Evolutionary conservation across 2,329 filamentous ascomycete genomes (phyloP).

Genomic region (Stylonectria norvegica): DNA sequence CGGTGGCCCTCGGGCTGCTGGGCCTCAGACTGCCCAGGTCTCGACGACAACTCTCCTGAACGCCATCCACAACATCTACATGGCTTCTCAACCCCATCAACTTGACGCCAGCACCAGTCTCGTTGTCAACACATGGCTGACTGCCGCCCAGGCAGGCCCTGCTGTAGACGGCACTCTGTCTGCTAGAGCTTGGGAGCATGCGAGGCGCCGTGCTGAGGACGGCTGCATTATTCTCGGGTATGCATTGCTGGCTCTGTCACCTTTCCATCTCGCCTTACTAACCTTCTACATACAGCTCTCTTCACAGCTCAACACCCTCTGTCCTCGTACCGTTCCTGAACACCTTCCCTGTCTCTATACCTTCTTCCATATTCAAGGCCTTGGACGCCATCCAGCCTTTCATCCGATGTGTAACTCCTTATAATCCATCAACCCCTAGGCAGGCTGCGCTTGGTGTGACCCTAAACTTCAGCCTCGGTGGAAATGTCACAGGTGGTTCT

Average conservation of each 20-base stretch:
- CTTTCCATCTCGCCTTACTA: slow-evolving; percentile 8
- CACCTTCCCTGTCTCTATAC: slow-evolving; percentile 75
- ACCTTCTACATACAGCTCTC: slow-evolving; percentile 57
- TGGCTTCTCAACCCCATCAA: slow-evolving; percentile 74
- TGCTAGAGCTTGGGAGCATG: slow-evolving; percentile 90
- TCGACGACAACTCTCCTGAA: slow-evolving; percentile 93
- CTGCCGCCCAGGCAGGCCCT: slow-evolving; percentile 65
- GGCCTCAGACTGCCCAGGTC: slow-evolving; percentile 72
- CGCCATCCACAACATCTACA: slow-evolving; percentile 84
- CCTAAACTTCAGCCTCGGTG: slow-evolving; percentile 76
- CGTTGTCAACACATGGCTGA: slow-evolving; percentile 94
- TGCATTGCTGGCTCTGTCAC: slow-evolving; percentile 28
- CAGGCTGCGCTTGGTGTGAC: slow-evolving; percentile 79
- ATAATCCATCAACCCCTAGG: slow-evolving; percentile 79
- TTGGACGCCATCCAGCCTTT: slow-evolving; percentile 83
- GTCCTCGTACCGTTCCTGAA: slow-evolving; percentile 77
- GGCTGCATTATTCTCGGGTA: slow-evolving; percentile 88
- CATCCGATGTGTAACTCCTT: slow-evolving; percentile 79
- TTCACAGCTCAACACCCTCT: slow-evolving; percentile 85
- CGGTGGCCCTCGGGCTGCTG: slow-evolving; percentile 53
- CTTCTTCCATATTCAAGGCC: slow-evolving; percentile 70
- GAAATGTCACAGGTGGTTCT: slow-evolving; percentile 71
- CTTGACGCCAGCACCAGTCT: slow-evolving; percentile 88
- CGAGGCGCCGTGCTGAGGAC: slow-evolving; percentile 88
- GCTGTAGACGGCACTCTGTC: slow-evolving; percentile 79